A percentile compares a stretch with the other conserved stretches of the same genome.
These are phyloP conservation scores for Salvia sclarea DNA, from an alignment of 305 asterid genomes.

Conservation along the genomic window DNA sequence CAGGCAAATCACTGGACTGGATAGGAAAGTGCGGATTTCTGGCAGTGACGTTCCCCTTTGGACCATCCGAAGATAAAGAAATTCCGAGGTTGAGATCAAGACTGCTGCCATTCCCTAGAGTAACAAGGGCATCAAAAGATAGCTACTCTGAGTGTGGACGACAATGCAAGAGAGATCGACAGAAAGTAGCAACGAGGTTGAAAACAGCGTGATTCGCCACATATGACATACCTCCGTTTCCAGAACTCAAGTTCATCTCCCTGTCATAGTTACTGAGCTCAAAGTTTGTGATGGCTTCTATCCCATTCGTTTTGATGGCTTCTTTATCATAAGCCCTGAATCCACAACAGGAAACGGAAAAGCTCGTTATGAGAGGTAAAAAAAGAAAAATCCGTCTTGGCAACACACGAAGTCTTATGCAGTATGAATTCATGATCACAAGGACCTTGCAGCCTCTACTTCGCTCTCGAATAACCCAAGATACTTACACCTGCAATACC, in stretches of 20 bases:
- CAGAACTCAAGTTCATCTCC: constrained; percentile 40
- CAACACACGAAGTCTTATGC: constrained; percentile 29
- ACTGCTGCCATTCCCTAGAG: constrained; percentile 54
- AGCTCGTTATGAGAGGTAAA: constrained; percentile 31
- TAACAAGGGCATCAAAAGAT: constrained; percentile 25
- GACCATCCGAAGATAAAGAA: constrained; percentile 57
- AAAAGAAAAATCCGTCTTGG: constrained; percentile 25
- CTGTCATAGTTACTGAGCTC: constrained; percentile 51
- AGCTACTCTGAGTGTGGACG: neutral
- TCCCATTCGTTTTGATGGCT: constrained; percentile 62
- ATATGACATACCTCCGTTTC: constrained; percentile 54
- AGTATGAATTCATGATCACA: constrained; percentile 44
- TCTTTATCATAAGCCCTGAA: constrained; percentile 86
- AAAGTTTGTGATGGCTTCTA: constrained; percentile 75
- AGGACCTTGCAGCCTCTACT: constrained; percentile 81
- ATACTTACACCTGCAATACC: constrained; percentile 63
- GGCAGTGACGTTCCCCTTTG: constrained; percentile 34
- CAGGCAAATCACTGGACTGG: constrained; percentile 42
- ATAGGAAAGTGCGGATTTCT: constrained; percentile 38
- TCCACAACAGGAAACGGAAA: constrained; percentile 32
- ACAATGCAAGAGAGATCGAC: neutral
- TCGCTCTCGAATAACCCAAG: constrained; percentile 68
- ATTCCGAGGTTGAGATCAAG: constrained; percentile 94
- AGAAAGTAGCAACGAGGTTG: neutral
- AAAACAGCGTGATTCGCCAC: constrained; percentile 3